A percentile compares a stretch with the other conserved stretches of the same genome.
Conservation (phyloP, 352 stramenopile species). For the Phytophthora pluvialis region DNA sequence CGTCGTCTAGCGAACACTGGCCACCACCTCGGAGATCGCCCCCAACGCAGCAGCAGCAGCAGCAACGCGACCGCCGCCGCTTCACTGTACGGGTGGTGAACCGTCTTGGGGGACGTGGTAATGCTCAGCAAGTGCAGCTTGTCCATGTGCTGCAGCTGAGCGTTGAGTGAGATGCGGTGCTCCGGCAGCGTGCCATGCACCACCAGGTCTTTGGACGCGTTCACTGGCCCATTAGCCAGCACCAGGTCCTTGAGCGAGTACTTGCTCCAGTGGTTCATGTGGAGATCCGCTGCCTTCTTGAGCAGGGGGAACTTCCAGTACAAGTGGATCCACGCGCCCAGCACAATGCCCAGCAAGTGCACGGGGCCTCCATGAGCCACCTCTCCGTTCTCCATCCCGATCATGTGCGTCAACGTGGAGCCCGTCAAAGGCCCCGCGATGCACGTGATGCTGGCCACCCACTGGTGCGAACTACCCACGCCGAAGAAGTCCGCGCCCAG, state of each 20-base stretch:
- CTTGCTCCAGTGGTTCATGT: constrained; percentile 65
- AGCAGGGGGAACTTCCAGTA: constrained; percentile 50
- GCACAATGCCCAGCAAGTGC: constrained; percentile 45
- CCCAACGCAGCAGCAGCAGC: constrained; percentile 32
- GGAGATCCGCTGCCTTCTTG: constrained; percentile 48
- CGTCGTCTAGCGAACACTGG: constrained; percentile 16
- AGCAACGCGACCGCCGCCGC: constrained; percentile 11
- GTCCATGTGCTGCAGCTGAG: constrained; percentile 60
- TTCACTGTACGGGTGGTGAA: constrained; percentile 48
- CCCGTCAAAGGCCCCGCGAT: constrained; percentile 68
- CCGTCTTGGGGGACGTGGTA: constrained; percentile 59
- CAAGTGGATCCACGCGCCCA: constrained; percentile 53
- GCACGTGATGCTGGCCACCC: constrained; percentile 64
- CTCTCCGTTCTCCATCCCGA: constrained; percentile 45
- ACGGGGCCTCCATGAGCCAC: constrained; percentile 42
- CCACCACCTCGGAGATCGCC: constrained; percentile 33
- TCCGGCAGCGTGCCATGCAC: constrained; percentile 61
- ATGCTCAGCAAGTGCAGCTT: constrained; percentile 75
- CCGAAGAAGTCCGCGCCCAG: constrained; percentile 61
- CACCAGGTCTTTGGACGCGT: constrained; percentile 47
- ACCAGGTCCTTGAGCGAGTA: constrained; percentile 45
- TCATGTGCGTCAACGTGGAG: constrained; percentile 57
- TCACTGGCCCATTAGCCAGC: constrained; percentile 41
- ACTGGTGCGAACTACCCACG: constrained; percentile 57
- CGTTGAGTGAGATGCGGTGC: constrained; percentile 54